Percentiles rank a stretch among this genome's conserved stretches.
These are phyloP conservation scores for Salix suchowensis DNA, from an alignment of 345 rosid genomes.

Conservation along the genomic window DNA sequence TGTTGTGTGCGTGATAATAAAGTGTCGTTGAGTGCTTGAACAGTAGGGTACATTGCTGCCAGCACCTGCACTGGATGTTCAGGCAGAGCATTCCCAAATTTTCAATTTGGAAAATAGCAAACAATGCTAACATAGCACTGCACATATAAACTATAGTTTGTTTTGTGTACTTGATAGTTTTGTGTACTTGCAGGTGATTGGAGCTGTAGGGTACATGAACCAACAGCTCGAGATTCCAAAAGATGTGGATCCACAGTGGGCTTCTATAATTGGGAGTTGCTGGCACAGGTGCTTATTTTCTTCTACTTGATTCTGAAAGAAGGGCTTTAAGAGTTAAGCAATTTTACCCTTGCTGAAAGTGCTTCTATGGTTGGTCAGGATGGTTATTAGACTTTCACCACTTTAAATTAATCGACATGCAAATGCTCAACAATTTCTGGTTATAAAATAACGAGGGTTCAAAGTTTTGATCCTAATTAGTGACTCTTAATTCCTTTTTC, in stretches of 20 bases:
- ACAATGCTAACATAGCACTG: not conserved
- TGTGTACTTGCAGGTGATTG: conserved; percentile 67
- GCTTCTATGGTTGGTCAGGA: not conserved
- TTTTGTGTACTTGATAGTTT: conserved; percentile 34
- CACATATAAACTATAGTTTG: conserved; percentile 18
- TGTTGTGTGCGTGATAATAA: not conserved
- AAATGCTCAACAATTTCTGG: not conserved
- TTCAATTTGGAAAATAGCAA: not conserved
- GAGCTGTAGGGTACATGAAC: conserved; percentile 97
- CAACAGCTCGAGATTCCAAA: conserved; percentile 84
- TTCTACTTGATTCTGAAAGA: not conserved
- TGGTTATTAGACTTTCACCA: conserved; percentile 2
- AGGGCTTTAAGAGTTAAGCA: not conserved
- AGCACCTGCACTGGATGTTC: not conserved
- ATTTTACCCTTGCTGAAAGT: not conserved
- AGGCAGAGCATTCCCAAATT: not conserved
- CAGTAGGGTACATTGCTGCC: not conserved
- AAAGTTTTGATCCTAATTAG: not conserved
- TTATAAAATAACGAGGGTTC: not conserved
- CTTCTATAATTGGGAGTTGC: conserved; percentile 79
- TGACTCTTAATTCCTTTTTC: not conserved
- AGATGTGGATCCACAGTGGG: conserved; percentile 77
- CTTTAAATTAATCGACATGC: not conserved
- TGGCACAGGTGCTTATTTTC: conserved; percentile 67
- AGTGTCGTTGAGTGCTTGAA: not conserved